Base-by-base conservation (phyloP, 306 rosid genomes). In the Glycine latifolia region DNA sequence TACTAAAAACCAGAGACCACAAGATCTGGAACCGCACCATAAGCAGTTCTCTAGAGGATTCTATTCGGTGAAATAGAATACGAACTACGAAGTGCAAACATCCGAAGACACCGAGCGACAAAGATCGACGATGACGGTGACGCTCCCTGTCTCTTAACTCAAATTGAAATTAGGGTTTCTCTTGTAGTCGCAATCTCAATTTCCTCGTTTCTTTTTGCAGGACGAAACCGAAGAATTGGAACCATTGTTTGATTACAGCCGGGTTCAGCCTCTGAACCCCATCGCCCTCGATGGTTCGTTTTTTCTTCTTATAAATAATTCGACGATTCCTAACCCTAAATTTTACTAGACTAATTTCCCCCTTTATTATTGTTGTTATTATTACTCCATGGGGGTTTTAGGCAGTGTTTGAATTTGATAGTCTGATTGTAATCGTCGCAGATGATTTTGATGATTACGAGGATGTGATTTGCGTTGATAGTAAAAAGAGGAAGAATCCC, bases 211-310 rank as follows among this genome's bases (percentile, higher is more conserved):
- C 14, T 60, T 59, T 26, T 10, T 87, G 60, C 86, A 91, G 94
- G 87, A 85, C 7, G 97, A 90, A 5, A 16, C 58, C 10, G 98
- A 94, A n/a, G 97, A 95, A 65, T 65, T 95, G 9, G 98, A 95
- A 62, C 97, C 97, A 49, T 88, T 95, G 85, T 95, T 92, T 86
- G 97, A 95, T 71, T 92, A 95, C 85, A 86, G 83, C 5, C 95
- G 98, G 39, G 94, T 95, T 41, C 98, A 95, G 80, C 97, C 95
- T 65, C 10, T 2, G 71, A 76, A 71, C 61, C 37, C 84, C 76
- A 63, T 83, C 0, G 52, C 59, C 70, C 83, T 91, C 48, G 97
- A 95, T 10, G 92, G 95, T 94, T 59, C 68, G 80, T 79, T 84
- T 70, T 26, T 39, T 17, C 17, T 31, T 10, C 65, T 14, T 17